A percentile compares a stretch with the other conserved stretches of the same genome.
Conservation (phyloP, 805 yeast species). For the Yarrowia hollandica region DNA sequence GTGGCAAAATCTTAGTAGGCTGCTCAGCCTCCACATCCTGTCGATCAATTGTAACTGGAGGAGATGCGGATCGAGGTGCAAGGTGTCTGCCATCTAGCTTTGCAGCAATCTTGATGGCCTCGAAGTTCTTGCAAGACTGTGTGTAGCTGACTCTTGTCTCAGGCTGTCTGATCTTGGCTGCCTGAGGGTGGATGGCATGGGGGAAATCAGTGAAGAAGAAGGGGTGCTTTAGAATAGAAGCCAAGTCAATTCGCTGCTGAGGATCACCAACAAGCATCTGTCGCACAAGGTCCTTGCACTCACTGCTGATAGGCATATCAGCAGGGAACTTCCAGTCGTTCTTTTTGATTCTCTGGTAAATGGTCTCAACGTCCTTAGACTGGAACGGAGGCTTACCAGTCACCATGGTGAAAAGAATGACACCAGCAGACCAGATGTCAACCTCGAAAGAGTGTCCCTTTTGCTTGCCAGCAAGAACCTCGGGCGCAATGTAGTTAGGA, state of each 20-base stretch:
- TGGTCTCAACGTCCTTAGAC: slow-evolving; percentile 87
- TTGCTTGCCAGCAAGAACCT: slow-evolving; percentile 80
- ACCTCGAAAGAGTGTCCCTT: slow-evolving; percentile 93
- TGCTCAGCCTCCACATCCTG: slow-evolving; percentile 46
- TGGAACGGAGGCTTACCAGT: slow-evolving; percentile 98
- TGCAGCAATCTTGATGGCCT: slow-evolving; percentile 60
- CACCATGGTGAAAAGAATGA: slow-evolving; percentile 89
- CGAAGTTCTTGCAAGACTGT: slow-evolving; percentile 62
- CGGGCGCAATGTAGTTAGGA: slow-evolving; percentile 98
- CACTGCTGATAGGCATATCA: slow-evolving; percentile 60
- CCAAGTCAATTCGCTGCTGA: slow-evolving; percentile 72
- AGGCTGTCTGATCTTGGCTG: background rate
- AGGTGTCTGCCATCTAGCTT: slow-evolving; percentile 47
- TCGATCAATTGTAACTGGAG: slow-evolving; percentile 34
- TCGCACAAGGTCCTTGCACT: slow-evolving; percentile 69
- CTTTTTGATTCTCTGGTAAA: slow-evolving; percentile 86
- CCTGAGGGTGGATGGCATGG: slow-evolving; percentile 49
- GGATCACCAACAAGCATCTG: slow-evolving; percentile 76
- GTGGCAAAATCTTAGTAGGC: slow-evolving; percentile 66
- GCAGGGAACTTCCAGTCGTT: slow-evolving; percentile 79
- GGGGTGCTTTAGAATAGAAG: slow-evolving; percentile 73
- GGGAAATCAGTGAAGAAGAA: slow-evolving; percentile 93
- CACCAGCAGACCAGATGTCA: slow-evolving; percentile 97
- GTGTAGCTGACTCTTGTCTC: slow-evolving; percentile 8
- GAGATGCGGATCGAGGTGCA: slow-evolving; percentile 1